phyloP scores from a whole-genome alignment of 192 early-diverging fungal genomes.

The Oehlia diaphana region DNA sequence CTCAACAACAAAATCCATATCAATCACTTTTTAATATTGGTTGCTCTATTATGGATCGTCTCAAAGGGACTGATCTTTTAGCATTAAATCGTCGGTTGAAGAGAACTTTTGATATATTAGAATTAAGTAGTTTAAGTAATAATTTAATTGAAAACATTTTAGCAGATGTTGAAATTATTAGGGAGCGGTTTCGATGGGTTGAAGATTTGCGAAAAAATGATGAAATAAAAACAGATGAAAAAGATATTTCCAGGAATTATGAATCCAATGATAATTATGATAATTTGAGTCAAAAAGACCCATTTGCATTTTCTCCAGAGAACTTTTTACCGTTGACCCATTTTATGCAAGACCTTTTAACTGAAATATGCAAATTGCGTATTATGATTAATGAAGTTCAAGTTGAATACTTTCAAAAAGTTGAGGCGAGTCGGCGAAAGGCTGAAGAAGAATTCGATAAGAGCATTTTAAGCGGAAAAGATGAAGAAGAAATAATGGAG shows the following conservation, averaged over 20 bases:
- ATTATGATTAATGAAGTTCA: slow-evolving; percentile 64
- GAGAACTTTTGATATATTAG: slow-evolving; percentile 58
- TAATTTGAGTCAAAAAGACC: neutral
- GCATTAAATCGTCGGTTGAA: slow-evolving; percentile 51
- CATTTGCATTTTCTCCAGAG: slow-evolving; percentile 42
- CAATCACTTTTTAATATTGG: slow-evolving; percentile 41
- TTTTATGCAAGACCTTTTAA: slow-evolving; percentile 47
- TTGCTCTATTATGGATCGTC: slow-evolving; percentile 42
- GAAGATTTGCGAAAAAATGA: slow-evolving; percentile 37
- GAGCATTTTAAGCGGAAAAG: neutral
- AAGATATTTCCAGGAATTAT: slow-evolving; percentile 7
- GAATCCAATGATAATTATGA: neutral
- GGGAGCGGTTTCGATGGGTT: slow-evolving; percentile 49
- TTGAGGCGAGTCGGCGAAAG: slow-evolving; percentile 49
- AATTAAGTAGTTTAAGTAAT: slow-evolving; percentile 55
- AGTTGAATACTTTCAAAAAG: slow-evolving; percentile 55
- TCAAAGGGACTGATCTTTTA: slow-evolving; percentile 53
- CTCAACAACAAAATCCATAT: slow-evolving; percentile 43
- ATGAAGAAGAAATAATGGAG: slow-evolving; percentile 6
- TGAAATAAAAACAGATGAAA: slow-evolving; percentile 16
- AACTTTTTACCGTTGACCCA: slow-evolving; percentile 52
- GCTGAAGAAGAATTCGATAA: slow-evolving; percentile 52
- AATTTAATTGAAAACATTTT: slow-evolving; percentile 54
- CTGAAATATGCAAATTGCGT: slow-evolving; percentile 50
- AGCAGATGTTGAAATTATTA: slow-evolving; percentile 45